Evolutionary conservation across 1,284 basidiomycete species (phyloP), one percentile per base, ranked within the genome.

Genomic region (Leccinum subatratum): DNA sequence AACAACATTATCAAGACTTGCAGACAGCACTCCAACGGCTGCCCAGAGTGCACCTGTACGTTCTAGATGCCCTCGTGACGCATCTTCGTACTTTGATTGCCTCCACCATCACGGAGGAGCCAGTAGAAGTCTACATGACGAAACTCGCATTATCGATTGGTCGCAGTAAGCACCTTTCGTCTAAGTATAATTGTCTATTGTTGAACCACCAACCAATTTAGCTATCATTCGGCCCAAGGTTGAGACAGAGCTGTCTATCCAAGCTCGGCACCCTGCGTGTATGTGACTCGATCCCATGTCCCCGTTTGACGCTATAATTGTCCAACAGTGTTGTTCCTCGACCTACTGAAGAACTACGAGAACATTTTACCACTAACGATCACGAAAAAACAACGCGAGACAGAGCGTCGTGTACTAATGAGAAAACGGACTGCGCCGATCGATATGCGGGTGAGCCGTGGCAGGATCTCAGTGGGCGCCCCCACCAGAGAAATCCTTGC

Each of bases 141-240:
- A 98, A 98, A 79, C 81, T 98, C 60, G 92, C 93, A 0, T 81
- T 96, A 64, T 92, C 94, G 6, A 77, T 96, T 69, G 95, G 95
- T 65, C 84, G 95, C 75, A 84, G 93, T 95, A 74, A 79, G 91
- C 78, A 63, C 18, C 51, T 70, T n/a, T 37, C 56, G 39, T 62
- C 18, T 63, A 39, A n/a, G 6, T 14, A 25, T 14, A 58, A 16
- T 42, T 22, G 5, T 37, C 25, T 6, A 32, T 30, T 30, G 30
- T 63, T 64, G 66, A 67, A 45, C 20, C 70, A 12, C 30, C 63
- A 32, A 66, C 64, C 3, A 37, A 16, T 63, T 20, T 69, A 94
- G 93, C 87, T 37, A 83, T 98, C 61, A 81, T 97, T 60, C 84
- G 94, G 28, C 96, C 96, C 18, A 92, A 89, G 75, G 75, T 83